phyloP scores from a whole-genome alignment of 257 asterid species.

The Fraxinus excelsior region DNA sequence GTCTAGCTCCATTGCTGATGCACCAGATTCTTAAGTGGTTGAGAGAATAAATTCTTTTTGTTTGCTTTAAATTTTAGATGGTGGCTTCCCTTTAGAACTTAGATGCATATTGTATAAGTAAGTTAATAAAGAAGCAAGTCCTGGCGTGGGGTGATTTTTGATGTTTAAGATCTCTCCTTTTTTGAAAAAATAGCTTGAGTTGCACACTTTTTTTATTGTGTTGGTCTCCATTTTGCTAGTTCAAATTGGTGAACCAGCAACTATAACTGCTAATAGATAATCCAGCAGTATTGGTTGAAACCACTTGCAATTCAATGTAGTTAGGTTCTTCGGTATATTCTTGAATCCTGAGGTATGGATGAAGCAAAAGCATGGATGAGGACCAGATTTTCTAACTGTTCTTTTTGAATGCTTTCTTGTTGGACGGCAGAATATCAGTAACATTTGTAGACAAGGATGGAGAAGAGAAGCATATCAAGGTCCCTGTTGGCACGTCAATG shows the following conservation, averaged over 20 bases:
- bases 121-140: neutral
- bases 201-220: neutral
- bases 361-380: neutral
- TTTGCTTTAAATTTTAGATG: neutral
- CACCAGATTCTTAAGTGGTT: neutral
- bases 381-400: neutral
- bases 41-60: neutral
- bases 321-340: neutral
- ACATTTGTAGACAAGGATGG: conserved; percentile 88
- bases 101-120: neutral
- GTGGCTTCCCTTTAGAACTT: neutral
- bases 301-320: neutral
- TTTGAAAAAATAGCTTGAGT: neutral
- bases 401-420: conserved; percentile 2
- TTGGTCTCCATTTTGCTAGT: neutral
- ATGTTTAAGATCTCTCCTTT: neutral
- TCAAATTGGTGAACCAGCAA: neutral
- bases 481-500: conserved; percentile 89
- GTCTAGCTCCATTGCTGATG: neutral
- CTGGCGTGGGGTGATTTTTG: neutral
- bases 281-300: neutral
- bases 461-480: conserved; percentile 69
- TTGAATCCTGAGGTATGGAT: neutral
- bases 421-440: conserved; percentile 69
- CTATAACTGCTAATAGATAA: neutral